Evolutionary conservation across 176 grass and related monocot genomes (phyloP).

Genomic region (Avena sativa): DNA sequence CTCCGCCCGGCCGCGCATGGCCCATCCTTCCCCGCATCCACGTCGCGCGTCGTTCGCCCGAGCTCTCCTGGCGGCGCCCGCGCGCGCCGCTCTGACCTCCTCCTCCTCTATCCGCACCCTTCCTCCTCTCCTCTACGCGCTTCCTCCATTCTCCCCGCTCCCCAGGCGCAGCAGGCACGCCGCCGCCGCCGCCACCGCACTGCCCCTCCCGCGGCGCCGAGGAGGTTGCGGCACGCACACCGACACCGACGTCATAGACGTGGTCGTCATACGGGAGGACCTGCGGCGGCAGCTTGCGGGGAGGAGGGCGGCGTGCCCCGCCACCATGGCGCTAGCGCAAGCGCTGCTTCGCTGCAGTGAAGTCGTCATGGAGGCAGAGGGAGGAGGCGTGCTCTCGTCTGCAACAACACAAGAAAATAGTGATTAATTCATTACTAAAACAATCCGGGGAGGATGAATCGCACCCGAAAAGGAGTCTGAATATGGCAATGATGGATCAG

Average conservation of each 20-base stretch:
- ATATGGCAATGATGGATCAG: no score
- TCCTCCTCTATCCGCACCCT: no score
- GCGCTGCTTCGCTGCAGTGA: background rate
- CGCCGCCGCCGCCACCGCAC: background rate
- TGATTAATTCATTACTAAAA: no score
- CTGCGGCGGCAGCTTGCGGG: background rate
- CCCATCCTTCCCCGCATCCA: no score
- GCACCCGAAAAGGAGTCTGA: no score
- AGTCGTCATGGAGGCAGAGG: background rate
- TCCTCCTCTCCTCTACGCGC: no score
- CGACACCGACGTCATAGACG: background rate
- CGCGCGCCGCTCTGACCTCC: no score
- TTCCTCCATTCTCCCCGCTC: background rate
- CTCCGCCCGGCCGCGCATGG: no score
- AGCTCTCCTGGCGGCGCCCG: no score
- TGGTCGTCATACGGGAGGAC: background rate
- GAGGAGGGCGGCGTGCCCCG: slow-evolving; percentile 18
- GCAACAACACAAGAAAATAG: background rate
- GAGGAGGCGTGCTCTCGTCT: background rate
- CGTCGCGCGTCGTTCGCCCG: no score
- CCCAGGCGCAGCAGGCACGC: background rate
- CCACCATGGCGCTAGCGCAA: slow-evolving; percentile 60
- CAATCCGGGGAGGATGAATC: no score
- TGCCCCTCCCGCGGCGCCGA: background rate
- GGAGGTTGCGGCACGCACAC: background rate